Percentiles rank a stretch among this genome's conserved stretches.
These are phyloP conservation scores for Synura sp. DNA, from an alignment of 352 stramenopile species.

Conservation along the genomic window DNA sequence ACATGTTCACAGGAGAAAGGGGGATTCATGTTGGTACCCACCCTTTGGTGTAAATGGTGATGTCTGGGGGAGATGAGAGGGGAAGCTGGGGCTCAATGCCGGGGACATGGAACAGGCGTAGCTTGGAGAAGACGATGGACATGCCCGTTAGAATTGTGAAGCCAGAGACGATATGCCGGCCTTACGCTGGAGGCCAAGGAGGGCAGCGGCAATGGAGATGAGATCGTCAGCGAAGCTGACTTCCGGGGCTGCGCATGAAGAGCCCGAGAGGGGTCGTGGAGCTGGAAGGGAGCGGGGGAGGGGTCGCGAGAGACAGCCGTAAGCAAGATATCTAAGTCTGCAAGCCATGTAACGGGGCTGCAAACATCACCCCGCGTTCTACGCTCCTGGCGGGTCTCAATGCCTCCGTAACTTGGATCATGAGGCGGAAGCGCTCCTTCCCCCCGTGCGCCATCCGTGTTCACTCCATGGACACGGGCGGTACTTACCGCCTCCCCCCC, in stretches of 20 bases:
- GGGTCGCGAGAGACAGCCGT: neutral
- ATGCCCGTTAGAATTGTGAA: neutral
- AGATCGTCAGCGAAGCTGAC: neutral
- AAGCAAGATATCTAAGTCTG: too few relatives aligned
- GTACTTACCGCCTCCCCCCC: too few relatives aligned
- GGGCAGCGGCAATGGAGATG: neutral
- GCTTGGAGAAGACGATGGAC: neutral
- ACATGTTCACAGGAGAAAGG: too few relatives aligned
- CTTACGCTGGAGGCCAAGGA: neutral
- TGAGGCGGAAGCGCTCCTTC: too few relatives aligned
- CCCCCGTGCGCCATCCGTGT: too few relatives aligned
- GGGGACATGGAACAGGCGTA: too few relatives aligned
- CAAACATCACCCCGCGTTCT: neutral
- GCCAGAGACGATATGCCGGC: neutral
- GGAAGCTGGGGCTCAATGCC: too few relatives aligned
- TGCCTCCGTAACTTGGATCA: too few relatives aligned
- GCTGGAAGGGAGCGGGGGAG: neutral
- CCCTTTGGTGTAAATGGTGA: too few relatives aligned
- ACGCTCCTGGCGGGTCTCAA: neutral
- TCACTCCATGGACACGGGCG: too few relatives aligned
- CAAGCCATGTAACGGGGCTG: neutral
- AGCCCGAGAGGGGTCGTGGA: neutral
- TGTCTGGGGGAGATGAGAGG: too few relatives aligned
- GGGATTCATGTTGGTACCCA: too few relatives aligned
- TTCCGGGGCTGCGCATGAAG: neutral